Conservation (phyloP, 805 yeast species). For the Lipomyces sp. region DNA sequence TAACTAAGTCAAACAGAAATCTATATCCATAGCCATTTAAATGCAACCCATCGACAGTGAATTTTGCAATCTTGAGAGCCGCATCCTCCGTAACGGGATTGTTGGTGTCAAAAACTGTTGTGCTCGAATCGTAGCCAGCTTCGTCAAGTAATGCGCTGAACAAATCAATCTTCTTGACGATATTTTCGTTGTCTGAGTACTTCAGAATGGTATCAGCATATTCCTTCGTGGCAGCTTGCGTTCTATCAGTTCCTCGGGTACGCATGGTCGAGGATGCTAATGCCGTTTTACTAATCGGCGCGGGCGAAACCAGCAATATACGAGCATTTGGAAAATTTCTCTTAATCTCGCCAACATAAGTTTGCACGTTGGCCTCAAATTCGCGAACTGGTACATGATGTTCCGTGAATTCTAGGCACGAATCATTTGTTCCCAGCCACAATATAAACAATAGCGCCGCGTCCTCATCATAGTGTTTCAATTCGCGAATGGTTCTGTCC, state of each 20-base stretch:
- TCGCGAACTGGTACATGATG: slow-evolving; percentile 28
- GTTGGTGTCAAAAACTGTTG: background rate
- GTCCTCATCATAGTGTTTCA: slow-evolving; percentile 4
- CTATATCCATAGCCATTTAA: slow-evolving; percentile 40
- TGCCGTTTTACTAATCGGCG: slow-evolving; percentile 26
- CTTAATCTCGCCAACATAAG: slow-evolving; percentile 15
- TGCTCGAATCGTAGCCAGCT: slow-evolving; percentile 26
- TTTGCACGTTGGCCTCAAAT: slow-evolving; percentile 8
- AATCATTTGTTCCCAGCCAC: slow-evolving; percentile 36
- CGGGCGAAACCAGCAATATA: slow-evolving; percentile 28
- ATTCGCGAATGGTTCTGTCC: slow-evolving; percentile 26
- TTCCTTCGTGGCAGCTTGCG: slow-evolving; percentile 21
- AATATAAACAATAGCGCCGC: slow-evolving; percentile 33
- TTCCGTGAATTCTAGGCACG: slow-evolving; percentile 26
- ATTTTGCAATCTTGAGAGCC: slow-evolving; percentile 12
- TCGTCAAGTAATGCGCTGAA: slow-evolving; percentile 35
- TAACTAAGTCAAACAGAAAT: slow-evolving; percentile 20
- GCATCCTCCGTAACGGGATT: slow-evolving; percentile 13
- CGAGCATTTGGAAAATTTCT: slow-evolving; percentile 19
- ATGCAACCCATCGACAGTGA: slow-evolving; percentile 37
- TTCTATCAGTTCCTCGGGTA: slow-evolving; percentile 30
- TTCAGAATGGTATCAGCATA: slow-evolving; percentile 28
- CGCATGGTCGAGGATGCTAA: slow-evolving; percentile 21
- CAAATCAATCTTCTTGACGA: slow-evolving; percentile 16
- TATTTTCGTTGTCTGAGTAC: slow-evolving; percentile 6